A percentile compares a stretch with the other conserved stretches of the same genome.
Evolutionary conservation across 2,329 filamentous ascomycete genomes (phyloP).

Genomic region (Aspergillus amoenus): DNA sequence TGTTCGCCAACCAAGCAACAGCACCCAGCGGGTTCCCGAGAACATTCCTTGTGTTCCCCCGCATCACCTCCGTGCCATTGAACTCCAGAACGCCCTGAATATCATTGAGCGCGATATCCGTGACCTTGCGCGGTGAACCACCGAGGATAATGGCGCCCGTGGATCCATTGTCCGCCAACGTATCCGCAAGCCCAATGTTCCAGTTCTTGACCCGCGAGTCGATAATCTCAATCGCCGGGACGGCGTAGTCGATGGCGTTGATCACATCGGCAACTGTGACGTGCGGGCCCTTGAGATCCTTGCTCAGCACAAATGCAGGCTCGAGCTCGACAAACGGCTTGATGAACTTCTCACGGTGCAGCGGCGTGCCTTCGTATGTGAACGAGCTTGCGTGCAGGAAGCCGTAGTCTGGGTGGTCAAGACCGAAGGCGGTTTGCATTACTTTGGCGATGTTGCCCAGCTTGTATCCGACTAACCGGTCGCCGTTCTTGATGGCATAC

Average conservation of each 20-base stretch:
- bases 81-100: slow-evolving; percentile 12
- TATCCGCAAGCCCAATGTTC: slow-evolving; percentile 20
- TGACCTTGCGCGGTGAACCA: slow-evolving; percentile 16
- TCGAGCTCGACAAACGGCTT: slow-evolving; percentile 21
- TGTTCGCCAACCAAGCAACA: slow-evolving; percentile 19
- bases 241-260: slow-evolving; percentile 18
- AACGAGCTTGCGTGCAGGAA: slow-evolving; percentile 19
- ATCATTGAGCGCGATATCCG: slow-evolving; percentile 16
- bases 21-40: slow-evolving; percentile 17
- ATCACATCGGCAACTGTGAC: slow-evolving; percentile 20
- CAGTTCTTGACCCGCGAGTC: slow-evolving; percentile 20
- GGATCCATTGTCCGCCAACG: slow-evolving; percentile 20
- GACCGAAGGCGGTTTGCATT: slow-evolving; percentile 21
- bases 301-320: slow-evolving; percentile 17
- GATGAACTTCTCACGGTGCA: slow-evolving; percentile 13
- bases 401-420: slow-evolving; percentile 22
- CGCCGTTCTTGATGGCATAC: slow-evolving; percentile 16
- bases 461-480: slow-evolving; percentile 21
- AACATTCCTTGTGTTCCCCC: slow-evolving; percentile 18
- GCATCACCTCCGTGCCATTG: slow-evolving; percentile 19
- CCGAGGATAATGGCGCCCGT: slow-evolving; percentile 18
- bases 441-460: slow-evolving; percentile 24
- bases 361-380: slow-evolving; percentile 16
- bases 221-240: slow-evolving; percentile 21
- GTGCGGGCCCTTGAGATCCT: slow-evolving; percentile 15